Percentiles rank a stretch among this genome's conserved stretches.
phyloP scores from a whole-genome alignment of 2,329 filamentous ascomycete genomes.

The Fusarium bactridioides region DNA sequence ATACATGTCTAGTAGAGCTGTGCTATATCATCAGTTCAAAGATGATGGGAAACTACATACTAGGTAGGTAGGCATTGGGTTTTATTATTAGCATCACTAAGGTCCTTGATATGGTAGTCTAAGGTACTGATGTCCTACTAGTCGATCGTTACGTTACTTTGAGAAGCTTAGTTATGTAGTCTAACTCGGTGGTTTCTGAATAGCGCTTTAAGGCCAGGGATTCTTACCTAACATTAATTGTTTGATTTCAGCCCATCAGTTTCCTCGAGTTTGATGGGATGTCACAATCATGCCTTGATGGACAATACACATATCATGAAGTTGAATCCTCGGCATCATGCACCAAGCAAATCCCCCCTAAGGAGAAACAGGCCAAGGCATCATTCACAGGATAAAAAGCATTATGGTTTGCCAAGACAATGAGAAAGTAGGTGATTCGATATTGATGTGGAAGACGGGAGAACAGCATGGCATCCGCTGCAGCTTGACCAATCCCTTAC shows the following conservation, averaged over 20 bases:
- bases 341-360: neutral
- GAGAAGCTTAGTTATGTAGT: neutral
- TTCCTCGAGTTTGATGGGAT: neutral
- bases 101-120: neutral
- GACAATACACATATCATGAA: conserved; percentile 7
- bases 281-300: neutral
- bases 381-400: neutral
- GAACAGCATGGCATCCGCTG: conserved; percentile 20
- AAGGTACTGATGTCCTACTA: neutral
- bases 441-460: conserved; percentile 21
- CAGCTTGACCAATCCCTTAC: conserved; percentile 7
- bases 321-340: neutral
- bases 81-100: neutral
- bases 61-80: neutral
- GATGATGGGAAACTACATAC: neutral
- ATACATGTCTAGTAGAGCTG: conserved; percentile 4
- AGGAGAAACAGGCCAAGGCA: neutral
- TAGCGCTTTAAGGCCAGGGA: neutral
- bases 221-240: neutral
- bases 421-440: conserved; percentile 7
- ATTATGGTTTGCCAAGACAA: conserved; percentile 19
- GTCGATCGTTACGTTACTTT: neutral
- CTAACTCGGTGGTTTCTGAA: neutral
- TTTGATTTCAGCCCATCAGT: neutral
- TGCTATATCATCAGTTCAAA: neutral